These are phyloP conservation scores for Diutina pseudorugosa DNA, from an alignment of 1,139 yeast species.

Conservation along the genomic window DNA sequence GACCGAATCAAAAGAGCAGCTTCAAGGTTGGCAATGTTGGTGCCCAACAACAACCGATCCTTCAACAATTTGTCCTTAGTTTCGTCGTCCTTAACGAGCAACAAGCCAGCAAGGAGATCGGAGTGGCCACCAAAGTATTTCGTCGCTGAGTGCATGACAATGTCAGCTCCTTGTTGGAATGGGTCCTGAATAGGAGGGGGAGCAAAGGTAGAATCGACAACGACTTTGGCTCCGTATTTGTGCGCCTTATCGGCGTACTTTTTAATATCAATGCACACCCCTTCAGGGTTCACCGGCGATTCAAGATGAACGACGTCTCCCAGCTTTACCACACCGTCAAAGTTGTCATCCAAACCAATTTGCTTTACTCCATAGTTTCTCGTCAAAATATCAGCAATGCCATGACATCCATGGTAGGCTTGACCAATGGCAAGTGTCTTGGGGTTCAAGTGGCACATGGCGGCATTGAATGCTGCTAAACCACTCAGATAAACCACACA, in stretches of 20 bases:
- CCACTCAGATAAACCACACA: slow-evolving; percentile 65
- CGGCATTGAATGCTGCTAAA: slow-evolving; percentile 68
- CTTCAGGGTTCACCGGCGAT: slow-evolving; percentile 82
- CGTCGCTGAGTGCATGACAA: slow-evolving; percentile 82
- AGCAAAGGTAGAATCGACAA: slow-evolving; percentile 83
- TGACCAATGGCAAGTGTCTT: slow-evolving; percentile 63
- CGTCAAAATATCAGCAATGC: slow-evolving; percentile 48
- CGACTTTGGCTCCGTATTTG: slow-evolving; percentile 49
- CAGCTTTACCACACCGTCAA: slow-evolving; percentile 8
- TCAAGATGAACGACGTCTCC: slow-evolving; percentile 82
- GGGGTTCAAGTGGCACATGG: slow-evolving; percentile 62
- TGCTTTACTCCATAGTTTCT: slow-evolving; percentile 50
- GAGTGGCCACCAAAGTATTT: slow-evolving; percentile 91
- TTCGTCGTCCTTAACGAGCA: slow-evolving; percentile 45
- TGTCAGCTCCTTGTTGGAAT: slow-evolving; percentile 68
- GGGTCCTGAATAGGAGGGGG: slow-evolving; percentile 87
- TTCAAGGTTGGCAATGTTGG: slow-evolving; percentile 70
- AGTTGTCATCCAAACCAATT: slow-evolving; percentile 34
- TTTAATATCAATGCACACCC: slow-evolving; percentile 51
- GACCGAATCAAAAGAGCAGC: slow-evolving; percentile 65
- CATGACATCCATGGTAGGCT: slow-evolving; percentile 79
- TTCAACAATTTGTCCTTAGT: slow-evolving; percentile 31
- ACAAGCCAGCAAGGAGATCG: slow-evolving; percentile 75
- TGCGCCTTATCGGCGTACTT: slow-evolving; percentile 60
- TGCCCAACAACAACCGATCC: slow-evolving; percentile 64